Percentiles rank a stretch among this genome's conserved stretches.
These are phyloP conservation scores for Pseudogymnoascus sp. DNA, from an alignment of 2,329 filamentous ascomycete species.

Conservation along the genomic window DNA sequence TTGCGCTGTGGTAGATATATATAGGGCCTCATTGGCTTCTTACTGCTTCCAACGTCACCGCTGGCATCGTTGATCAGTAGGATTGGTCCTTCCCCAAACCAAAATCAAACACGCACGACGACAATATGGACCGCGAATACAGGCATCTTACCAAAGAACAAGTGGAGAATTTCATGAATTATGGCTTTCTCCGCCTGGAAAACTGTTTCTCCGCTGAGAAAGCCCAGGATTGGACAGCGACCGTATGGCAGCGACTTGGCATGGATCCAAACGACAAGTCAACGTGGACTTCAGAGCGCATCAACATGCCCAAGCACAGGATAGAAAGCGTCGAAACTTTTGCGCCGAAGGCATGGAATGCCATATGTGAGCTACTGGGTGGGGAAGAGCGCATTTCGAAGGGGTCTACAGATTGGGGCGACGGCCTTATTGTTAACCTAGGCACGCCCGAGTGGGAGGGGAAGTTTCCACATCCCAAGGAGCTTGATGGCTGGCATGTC, in stretches of 20 bases:
- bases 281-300: conserved; percentile 56
- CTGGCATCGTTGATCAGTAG: neutral
- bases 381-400: conserved; percentile 48
- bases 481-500: conserved; percentile 56
- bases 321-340: conserved; percentile 46
- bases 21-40: neutral
- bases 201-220: conserved; percentile 44
- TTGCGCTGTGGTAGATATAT: neutral
- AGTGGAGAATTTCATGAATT: conserved; percentile 44
- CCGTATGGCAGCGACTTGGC: conserved; percentile 57
- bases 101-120: neutral
- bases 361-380: conserved; percentile 59
- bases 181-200: conserved; percentile 48
- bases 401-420: conserved; percentile 50
- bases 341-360: conserved; percentile 58
- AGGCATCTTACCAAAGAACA: conserved; percentile 36
- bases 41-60: neutral
- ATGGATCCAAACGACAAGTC: conserved; percentile 55
- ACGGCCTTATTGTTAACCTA: conserved; percentile 63
- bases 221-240: conserved; percentile 39
- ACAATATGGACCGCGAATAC: neutral
- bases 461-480: conserved; percentile 41
- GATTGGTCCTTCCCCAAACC: neutral
- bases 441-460: conserved; percentile 48
- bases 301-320: conserved; percentile 57